A percentile compares a stretch with the other conserved stretches of the same genome.
Evolutionary conservation across 2,329 filamentous ascomycete genomes (phyloP).

Genomic region (Phaeosphaeria sp.): DNA sequence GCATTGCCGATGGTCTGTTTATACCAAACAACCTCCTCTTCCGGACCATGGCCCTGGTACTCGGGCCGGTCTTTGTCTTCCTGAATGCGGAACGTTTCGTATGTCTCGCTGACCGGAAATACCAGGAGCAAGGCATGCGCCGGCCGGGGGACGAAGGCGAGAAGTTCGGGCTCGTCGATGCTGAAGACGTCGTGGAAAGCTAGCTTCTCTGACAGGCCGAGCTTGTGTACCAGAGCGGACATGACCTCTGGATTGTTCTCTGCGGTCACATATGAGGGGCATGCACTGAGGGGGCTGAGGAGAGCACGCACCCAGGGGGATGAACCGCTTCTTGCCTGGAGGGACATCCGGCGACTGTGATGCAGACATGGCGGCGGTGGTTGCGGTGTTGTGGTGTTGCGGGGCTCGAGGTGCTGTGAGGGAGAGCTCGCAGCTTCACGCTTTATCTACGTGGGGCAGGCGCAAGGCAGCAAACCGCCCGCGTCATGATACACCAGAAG

Average conservation of each 20-base stretch:
- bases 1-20: conserved; percentile 95
- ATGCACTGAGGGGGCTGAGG: not conserved
- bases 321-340: conserved; percentile 43
- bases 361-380: conserved; percentile 31
- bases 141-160: conserved; percentile 86
- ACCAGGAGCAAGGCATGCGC: conserved; percentile 89
- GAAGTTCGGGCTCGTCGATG: conserved; percentile 82
- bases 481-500: conserved; percentile 4
- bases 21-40: conserved; percentile 89
- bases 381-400: conserved; percentile 13
- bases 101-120: conserved; percentile 81
- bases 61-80: conserved; percentile 71
- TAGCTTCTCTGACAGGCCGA: conserved; percentile 81
- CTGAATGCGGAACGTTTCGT: conserved; percentile 75
- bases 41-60: conserved; percentile 71
- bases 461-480: conserved; percentile 24
- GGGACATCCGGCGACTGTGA: conserved; percentile 40
- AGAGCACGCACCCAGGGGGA: conserved; percentile 43
- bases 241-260: conserved; percentile 91
- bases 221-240: conserved; percentile 80
- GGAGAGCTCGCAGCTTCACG: not conserved
- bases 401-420: conserved; percentile 8
- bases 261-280: conserved; percentile 24
- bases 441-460: conserved; percentile 20
- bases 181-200: conserved; percentile 91